These are phyloP conservation scores for Tetratostichococcus sp. DNA, from an alignment of 139 green algal genomes.

Conservation along the genomic window DNA sequence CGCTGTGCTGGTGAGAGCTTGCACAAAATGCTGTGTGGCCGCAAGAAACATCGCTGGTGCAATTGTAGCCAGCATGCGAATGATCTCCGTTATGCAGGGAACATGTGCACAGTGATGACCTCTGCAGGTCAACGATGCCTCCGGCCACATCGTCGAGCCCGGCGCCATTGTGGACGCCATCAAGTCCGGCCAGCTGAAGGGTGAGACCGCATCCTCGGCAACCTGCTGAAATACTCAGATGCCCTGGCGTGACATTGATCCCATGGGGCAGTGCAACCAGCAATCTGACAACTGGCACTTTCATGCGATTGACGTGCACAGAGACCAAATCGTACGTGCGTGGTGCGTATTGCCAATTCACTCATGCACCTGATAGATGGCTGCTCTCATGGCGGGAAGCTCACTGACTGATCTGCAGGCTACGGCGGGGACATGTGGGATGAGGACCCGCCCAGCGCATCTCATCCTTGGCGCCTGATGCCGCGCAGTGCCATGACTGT, in stretches of 20 bases:
- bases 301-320: not conserved
- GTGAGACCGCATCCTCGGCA: no score
- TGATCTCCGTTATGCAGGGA: no score
- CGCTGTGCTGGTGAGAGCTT: not conserved
- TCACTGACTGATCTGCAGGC: not conserved
- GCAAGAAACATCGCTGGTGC: no score
- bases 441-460: not conserved
- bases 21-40: no score
- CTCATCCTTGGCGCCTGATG: not conserved
- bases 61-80: no score
- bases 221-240: not conserved
- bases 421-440: not conserved
- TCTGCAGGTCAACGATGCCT: conserved; percentile 2
- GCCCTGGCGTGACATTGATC: no score
- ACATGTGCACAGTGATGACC: no score
- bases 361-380: no score
- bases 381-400: not conserved
- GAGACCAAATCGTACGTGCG: no score
- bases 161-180: not conserved
- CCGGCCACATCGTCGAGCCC: not conserved
- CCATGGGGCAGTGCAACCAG: no score
- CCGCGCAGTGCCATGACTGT: not conserved
- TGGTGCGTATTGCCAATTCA: no score
- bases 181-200: conserved; percentile 2
- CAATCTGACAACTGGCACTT: not conserved